Evolutionary conservation across 2,329 filamentous ascomycete species (phyloP), one percentile per base, ranked within the genome.

Genomic region (Colletotrichum agaves): DNA sequence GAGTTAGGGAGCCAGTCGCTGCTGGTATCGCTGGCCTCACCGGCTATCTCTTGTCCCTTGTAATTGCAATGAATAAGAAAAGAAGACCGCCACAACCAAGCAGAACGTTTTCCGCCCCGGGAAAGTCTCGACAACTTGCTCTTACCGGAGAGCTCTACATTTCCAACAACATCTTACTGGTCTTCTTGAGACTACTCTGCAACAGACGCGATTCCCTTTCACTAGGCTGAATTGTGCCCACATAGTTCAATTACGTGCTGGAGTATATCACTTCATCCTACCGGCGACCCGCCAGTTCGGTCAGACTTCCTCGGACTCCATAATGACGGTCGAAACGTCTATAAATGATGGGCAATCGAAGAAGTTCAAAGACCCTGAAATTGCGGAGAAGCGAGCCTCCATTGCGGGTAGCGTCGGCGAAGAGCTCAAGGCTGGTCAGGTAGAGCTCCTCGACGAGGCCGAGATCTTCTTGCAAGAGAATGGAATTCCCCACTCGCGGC

Each of bases 391-490:
- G 53, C 19, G 41, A 15, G 11, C 60, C 3, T 63, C 60, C 33
- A 19, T n/a, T 19, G 37, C 60, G 23, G 52, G 12, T 21, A 59
- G 60, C 17, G 33, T 33, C 33, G 52, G 15, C 17, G 53, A 59
- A 17, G 60, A 63, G 3, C 52, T 67, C 63, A 67, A 57, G 19
- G n/a, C 50, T 1, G 46, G 44, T 13, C 50, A 67, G 23, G 41
- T 55, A 31, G 44, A 69, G 68, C 77, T 81, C 17, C 79, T 85
- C 15, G 84, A 86, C 67, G 80, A 83, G 63, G 81, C 80, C 5
- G 83, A 82, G 55, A 70, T 82, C 43, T 86, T 85, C 67, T 78
- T 87, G 0, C 79, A 78, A n/a, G 75, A 84, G 43, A 77, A 85
- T 73, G 80, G 80, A 62, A 80, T 84, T 69, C 79, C 76, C 4